Evolutionary conservation across 257 asterid species (phyloP).

Genomic region (Handroanthus guayacan): DNA sequence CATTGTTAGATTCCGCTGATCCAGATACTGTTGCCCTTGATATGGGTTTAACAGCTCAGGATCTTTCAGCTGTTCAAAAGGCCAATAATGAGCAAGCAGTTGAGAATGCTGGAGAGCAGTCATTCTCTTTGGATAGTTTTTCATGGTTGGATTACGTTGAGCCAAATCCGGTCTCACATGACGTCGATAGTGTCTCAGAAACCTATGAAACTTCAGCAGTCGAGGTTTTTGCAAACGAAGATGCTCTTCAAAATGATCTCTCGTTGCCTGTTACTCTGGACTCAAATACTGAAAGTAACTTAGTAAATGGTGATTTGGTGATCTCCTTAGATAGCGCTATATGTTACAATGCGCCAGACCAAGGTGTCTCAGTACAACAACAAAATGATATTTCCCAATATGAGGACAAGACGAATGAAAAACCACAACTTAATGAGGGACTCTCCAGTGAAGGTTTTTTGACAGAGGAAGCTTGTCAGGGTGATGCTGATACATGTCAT

Average conservation of each 20-base stretch:
- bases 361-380: constrained; percentile 37
- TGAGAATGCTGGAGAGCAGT: constrained; percentile 40
- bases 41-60: constrained; percentile 54
- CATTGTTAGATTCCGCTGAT: constrained; percentile 44
- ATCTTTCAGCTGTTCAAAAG: constrained; percentile 43
- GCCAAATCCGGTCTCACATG: constrained; percentile 41
- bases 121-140: constrained; percentile 40
- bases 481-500: constrained; percentile 41
- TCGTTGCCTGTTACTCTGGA: constrained; percentile 40
- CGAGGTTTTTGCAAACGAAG: constrained; percentile 51
- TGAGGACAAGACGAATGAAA: constrained; percentile 41
- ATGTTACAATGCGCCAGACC: constrained; percentile 40
- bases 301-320: constrained; percentile 31
- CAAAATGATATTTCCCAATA: constrained; percentile 41
- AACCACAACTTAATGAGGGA: constrained; percentile 34
- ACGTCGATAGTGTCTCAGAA: constrained; percentile 38
- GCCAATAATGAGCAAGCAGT: constrained; percentile 38
- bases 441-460: constrained; percentile 34
- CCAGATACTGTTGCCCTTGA: constrained; percentile 51
- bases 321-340: constrained; percentile 37
- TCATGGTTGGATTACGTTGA: constrained; percentile 72
- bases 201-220: constrained; percentile 41
- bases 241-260: constrained; percentile 42
- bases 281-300: constrained; percentile 36
- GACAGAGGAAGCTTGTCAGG: constrained; percentile 38